Evolutionary conservation across 768 basidiomycete species (phyloP), one percentile per base, ranked within the genome.

Genomic region (Boletus edulis): DNA sequence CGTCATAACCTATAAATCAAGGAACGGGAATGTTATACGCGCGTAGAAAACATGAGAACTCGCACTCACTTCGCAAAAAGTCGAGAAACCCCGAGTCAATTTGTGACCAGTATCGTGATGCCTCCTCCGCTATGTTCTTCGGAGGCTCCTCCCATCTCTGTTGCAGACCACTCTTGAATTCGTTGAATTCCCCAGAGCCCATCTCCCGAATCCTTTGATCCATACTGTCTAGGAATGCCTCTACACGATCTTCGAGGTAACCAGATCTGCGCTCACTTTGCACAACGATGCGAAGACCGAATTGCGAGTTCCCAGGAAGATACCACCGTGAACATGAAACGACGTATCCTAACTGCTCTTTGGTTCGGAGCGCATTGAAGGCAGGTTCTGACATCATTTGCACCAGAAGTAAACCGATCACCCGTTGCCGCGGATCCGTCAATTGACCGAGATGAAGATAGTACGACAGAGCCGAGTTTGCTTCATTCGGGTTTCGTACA

Each of bases 341-440:
- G 41, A 97, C 79, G 69, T 99, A 99, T 6, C 97, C 97, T 1
- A 99, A 79, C 70, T 99, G 97, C 67, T 98, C 93, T 67, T 92
- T 86, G 4, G 95, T 98, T 29, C 97, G 86, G 31, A 99, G 81
- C 22, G 86, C 76, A 67, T 96, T 86, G 73, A 98, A 99, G 11
- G 89, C 82, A 1, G 95, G 96, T 63, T 99, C 97, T n/a, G 81
- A 76, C 37, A 95, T 78, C 53, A 98, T 89, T 62, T 95, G 92
- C 0, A 80, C 79, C 22, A 98, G 83, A 14, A 99, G 78, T 3
- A 84, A 73, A 22, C 86, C 78, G 2, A 78, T 77, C 24, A 90
- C 85, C 4, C 94, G 85, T 12, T 82, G 73, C 18, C 70, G 78
- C 44, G 83, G 79, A 65, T 94, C 83, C 8, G 75, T 75, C 32